phyloP scores from a whole-genome alignment of 305 asterid species.

The Nicotiana rustica region DNA sequence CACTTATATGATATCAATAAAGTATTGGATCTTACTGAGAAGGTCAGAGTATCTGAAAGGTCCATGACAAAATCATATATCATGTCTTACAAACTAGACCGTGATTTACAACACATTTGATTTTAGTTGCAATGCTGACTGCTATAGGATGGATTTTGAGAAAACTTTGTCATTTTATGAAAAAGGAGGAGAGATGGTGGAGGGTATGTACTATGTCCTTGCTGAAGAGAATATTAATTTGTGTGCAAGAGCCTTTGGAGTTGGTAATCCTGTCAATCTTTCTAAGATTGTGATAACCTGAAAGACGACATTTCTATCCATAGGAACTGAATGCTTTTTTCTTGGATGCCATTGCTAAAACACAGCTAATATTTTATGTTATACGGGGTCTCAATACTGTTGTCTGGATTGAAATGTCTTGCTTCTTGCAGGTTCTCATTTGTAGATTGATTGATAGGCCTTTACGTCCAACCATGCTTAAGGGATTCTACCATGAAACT shows the following conservation, averaged over 20 bases:
- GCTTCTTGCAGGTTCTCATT: constrained; percentile 84
- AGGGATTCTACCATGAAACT: constrained; percentile 94
- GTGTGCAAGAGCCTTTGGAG: not conserved
- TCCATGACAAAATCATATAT: not conserved
- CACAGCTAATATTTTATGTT: not conserved
- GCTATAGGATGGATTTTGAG: not conserved
- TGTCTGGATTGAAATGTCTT: constrained; percentile 38
- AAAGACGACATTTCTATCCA: not conserved
- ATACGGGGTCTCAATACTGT: not conserved
- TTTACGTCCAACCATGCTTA: constrained; percentile 89
- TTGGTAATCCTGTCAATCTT: not conserved
- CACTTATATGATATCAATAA: too few species aligned
- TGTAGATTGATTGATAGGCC: constrained; percentile 98
- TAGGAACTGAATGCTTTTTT: not conserved
- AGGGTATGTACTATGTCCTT: not conserved
- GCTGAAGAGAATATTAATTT: not conserved
- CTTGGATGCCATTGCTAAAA: constrained; percentile 1
- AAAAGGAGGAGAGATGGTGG: not conserved
- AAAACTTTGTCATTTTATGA: not conserved
- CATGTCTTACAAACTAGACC: not conserved
- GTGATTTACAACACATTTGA: not conserved
- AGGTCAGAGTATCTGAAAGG: too few species aligned
- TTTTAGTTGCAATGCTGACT: not conserved
- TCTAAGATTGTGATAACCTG: not conserved
- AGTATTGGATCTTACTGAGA: too few species aligned